A percentile compares a stretch with the other conserved stretches of the same genome.
These are phyloP conservation scores for Schrenkiella parvula DNA, from an alignment of 345 rosid genomes.

Conservation along the genomic window DNA sequence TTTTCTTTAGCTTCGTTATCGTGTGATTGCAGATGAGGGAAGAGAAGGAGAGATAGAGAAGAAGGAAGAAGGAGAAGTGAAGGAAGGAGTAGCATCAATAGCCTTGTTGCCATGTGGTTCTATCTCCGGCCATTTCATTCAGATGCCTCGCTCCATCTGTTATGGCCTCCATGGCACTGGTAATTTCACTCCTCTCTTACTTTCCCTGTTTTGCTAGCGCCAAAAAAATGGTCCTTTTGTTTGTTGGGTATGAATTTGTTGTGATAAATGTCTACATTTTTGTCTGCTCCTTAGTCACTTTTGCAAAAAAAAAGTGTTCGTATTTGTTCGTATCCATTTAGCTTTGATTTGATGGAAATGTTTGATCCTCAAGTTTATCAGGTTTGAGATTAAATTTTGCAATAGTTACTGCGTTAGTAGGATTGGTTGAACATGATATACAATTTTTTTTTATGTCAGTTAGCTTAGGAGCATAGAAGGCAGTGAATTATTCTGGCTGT, in stretches of 20 bases:
- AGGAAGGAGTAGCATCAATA: constrained; percentile 86
- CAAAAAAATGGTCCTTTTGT: neutral
- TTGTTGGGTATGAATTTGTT: constrained; percentile 6
- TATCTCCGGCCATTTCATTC: constrained; percentile 87
- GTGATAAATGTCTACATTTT: neutral
- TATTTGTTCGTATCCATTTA: neutral
- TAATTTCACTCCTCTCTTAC: constrained; percentile 16
- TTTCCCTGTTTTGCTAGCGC: neutral
- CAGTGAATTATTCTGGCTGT: neutral
- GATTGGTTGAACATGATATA: neutral
- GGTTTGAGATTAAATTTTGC: neutral
- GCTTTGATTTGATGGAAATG: neutral
- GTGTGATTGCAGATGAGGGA: constrained; percentile 29
- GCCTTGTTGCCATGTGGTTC: constrained; percentile 79
- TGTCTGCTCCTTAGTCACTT: neutral
- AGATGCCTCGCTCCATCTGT: constrained; percentile 76
- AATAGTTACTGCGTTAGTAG: neutral
- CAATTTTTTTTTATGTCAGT: neutral
- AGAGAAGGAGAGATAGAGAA: constrained; percentile 31
- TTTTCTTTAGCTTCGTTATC: neutral
- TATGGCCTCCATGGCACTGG: constrained; percentile 92
- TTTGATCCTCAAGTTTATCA: neutral
- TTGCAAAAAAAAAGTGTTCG: neutral
- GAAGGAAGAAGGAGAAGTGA: constrained; percentile 39
- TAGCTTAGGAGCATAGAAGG: neutral